Percentiles rank a stretch among this genome's conserved stretches.
Evolutionary conservation across 768 basidiomycete genomes (phyloP).

Genomic region (Pleurotus sapidus): DNA sequence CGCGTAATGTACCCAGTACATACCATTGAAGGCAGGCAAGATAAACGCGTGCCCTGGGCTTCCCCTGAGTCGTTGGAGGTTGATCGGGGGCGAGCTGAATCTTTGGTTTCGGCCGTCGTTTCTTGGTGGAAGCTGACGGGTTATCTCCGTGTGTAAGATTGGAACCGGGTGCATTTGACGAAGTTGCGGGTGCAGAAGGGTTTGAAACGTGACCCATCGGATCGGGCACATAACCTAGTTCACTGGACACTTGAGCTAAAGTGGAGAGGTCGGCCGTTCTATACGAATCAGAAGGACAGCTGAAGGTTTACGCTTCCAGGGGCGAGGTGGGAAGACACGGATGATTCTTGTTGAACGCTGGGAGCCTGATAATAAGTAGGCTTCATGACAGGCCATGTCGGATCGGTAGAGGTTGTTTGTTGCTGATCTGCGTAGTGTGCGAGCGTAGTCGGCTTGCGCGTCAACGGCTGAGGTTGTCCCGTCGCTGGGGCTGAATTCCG

Average conservation of each 20-base stretch:
- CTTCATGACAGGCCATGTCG: no score
- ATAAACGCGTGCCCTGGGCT: conserved; percentile 68
- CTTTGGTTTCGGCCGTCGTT: conserved; percentile 51
- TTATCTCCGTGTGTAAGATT: background rate
- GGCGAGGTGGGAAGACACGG: no score
- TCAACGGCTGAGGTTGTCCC: no score
- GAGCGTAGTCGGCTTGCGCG: no score
- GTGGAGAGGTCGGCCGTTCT: conserved; percentile 2
- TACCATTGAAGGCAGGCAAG: conserved; percentile 82
- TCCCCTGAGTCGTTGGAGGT: conserved; percentile 81
- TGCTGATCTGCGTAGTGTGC: no score
- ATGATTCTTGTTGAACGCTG: no score
- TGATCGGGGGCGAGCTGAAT: conserved; percentile 75
- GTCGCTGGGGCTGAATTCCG: no score
- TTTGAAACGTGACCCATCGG: background rate
- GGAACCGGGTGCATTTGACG: background rate
- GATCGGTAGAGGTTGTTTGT: no score
- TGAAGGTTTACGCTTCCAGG: no score
- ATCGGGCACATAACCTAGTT: conserved; percentile 2
- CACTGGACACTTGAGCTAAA: background rate
- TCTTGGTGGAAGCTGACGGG: conserved; percentile 22
- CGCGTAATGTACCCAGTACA: conserved; percentile 15
- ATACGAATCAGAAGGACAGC: background rate
- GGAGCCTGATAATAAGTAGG: no score
- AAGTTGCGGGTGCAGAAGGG: background rate